These are phyloP conservation scores for Poterioochromonas sp. DNA, from an alignment of 352 stramenopile genomes.

Conservation along the genomic window DNA sequence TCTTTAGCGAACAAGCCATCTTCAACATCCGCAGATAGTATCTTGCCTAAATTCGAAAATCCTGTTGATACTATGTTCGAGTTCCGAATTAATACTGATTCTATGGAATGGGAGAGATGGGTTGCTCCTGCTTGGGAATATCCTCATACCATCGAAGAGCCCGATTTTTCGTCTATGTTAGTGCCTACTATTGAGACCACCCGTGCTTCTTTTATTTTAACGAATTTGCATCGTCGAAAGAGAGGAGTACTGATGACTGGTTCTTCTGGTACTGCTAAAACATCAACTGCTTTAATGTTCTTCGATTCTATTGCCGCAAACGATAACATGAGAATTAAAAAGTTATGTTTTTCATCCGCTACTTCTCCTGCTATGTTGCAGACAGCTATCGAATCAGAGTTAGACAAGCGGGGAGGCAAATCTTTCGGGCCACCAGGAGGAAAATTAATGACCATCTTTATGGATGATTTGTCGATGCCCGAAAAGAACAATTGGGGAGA, in stretches of 20 bases:
- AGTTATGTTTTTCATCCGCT: slow-evolving; percentile 73
- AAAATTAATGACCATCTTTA: slow-evolving; percentile 67
- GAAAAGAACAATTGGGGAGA: slow-evolving; percentile 83
- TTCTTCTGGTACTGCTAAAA: slow-evolving; percentile 71
- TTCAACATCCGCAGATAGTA: background rate
- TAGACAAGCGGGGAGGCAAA: slow-evolving; percentile 85
- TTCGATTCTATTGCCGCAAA: slow-evolving; percentile 44
- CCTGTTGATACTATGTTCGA: slow-evolving; percentile 70
- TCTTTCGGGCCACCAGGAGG: slow-evolving; percentile 70
- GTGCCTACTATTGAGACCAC: slow-evolving; percentile 72
- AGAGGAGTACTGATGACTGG: slow-evolving; percentile 63
- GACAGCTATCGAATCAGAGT: slow-evolving; percentile 64
- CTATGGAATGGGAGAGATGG: slow-evolving; percentile 78
- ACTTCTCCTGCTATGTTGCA: slow-evolving; percentile 68
- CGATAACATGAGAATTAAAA: slow-evolving; percentile 58
- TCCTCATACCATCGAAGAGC: slow-evolving; percentile 41
- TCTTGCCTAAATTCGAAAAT: slow-evolving; percentile 7
- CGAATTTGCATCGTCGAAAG: slow-evolving; percentile 49
- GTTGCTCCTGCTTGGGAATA: slow-evolving; percentile 44
- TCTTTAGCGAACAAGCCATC: background rate
- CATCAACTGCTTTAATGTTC: slow-evolving; percentile 64
- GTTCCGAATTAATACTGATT: slow-evolving; percentile 71
- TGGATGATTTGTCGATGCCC: slow-evolving; percentile 79
- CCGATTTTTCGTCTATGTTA: slow-evolving; percentile 67
- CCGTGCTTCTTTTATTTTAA: slow-evolving; percentile 59